phyloP scores from a whole-genome alignment of 176 grass and related monocot genomes.

The Aegilops speltoides region DNA sequence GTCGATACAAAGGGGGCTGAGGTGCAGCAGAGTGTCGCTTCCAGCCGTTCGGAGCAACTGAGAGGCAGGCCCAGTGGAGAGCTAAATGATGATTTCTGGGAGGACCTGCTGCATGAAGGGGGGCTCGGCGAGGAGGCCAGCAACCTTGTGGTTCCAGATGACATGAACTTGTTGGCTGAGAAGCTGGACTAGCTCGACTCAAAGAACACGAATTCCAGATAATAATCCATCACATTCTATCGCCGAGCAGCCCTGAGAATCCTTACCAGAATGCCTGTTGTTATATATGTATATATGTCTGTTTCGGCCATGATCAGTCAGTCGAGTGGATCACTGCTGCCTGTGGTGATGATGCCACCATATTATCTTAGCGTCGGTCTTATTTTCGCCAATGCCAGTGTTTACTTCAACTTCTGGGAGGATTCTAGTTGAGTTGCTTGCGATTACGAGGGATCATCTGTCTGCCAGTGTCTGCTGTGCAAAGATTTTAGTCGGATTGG shows the following conservation, averaged over 20 bases:
- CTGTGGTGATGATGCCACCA: background rate
- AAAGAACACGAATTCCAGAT: conserved; percentile 11
- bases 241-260: background rate
- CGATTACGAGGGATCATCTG: background rate
- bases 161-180: conserved; percentile 51
- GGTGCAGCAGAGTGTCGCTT: conserved; percentile 11
- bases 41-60: conserved; percentile 5
- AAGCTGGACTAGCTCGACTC: conserved; percentile 41
- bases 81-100: conserved; percentile 94
- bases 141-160: conserved; percentile 27
- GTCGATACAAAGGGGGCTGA: conserved; percentile 26
- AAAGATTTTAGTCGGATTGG: background rate
- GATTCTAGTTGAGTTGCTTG: background rate
- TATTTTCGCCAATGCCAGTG: background rate
- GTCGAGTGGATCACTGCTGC: background rate
- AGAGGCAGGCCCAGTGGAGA: conserved; percentile 47
- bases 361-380: background rate
- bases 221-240: background rate
- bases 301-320: background rate
- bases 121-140: conserved; percentile 29
- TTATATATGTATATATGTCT: background rate
- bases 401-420: background rate
- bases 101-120: conserved; percentile 75
- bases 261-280: background rate
- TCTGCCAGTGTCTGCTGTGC: background rate